Evolutionary conservation across 169 alveolate genomes (phyloP), one percentile per base, ranked within the genome.

Genomic region (Cryptosporidium baileyi): DNA sequence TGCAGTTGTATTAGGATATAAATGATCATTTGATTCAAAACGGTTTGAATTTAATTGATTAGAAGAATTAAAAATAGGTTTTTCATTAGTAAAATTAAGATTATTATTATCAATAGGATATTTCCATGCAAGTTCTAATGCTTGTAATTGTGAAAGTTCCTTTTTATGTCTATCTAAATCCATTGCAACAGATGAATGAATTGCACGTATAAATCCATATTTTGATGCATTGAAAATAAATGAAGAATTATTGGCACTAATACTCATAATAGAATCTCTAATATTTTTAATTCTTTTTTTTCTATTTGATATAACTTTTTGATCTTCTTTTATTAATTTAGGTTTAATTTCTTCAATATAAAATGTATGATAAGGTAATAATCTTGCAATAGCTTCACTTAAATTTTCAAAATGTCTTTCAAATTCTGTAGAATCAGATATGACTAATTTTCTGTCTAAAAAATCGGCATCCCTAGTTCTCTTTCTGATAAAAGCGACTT

Each of bases 341-440:
- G 63, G 38, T 67, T 49, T 67, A n/a, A 67, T 49, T 40, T 67
- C 82, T 11, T 67, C 82, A 30, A 52, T 36, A 45, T 67, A 67
- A 32, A 67, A 67, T 15, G 82, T 67, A 49, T 67, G 82, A 67
- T 67, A 67, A 5, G 82, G 82, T 19, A 67, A 51, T 6, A 67
- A 52, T 26, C 82, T 45, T 0, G 82, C 82, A n/a, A 67, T 67
- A 26, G 82, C 65, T 38, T 67, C 82, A 30, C 82, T 67, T 3
- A 67, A 51, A 52, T 52, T 67, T 13, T 67, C 82, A 67, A 67
- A 67, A 38, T 67, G 82, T 24, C 63, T 28, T 7, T 67, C 82
- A 52, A 67, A 67, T 52, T 67, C 82, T 30, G 82, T 67, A 22
- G 82, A 67, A 67, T 67, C 82, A 22, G 82, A 67, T 34, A 67